Base-by-base conservation (phyloP, 2,329 filamentous ascomycete species). In the Seiridium unicorne region DNA sequence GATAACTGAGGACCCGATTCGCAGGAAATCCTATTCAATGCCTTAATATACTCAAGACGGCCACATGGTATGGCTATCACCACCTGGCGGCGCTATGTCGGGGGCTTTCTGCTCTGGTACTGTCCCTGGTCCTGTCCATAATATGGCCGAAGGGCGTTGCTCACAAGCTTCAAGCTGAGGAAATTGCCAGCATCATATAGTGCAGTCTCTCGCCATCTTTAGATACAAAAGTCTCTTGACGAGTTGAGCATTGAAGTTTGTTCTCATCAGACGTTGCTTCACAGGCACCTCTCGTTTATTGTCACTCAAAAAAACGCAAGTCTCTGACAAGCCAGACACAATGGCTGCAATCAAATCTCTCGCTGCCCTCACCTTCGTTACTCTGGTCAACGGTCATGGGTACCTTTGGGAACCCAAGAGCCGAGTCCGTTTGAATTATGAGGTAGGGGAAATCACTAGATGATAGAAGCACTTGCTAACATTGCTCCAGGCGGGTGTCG, bases 331-430 rank as follows among this genome's bases (percentile, higher is more conserved):
- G 13, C 35, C 51, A 32, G 7, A 40, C 8, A 48, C 31, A n/a
- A 58, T 58, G 56, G 56, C 35, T 35, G 8, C 47, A 34, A 18
- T 51, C 18, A 51, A 49, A 26, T 9, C 56, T 44, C 49, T 64
- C 36, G 31, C 48, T 26, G 26, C 59, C 4, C 56, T 64, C 38
- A 61, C 51, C 7, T 38, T 62, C 18, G 60, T 55, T 48, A 55
- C 48, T 13, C 59, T 63, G 48, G 67, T 69, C 51, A 63, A 70
- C 51, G 79, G 76, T 5, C 80, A 82, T 66, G 80, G 80, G 5
- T 82, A 82, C 61, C 56, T 81, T 44, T 76, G 70, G 3, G 73
- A 70, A 2, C 79, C 80, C 0, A 70, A 64, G 10, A 82, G 79
- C 60, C 76, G 80, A 6, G 79, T 76, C 3, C 72, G 77, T 32